phyloP scores from a whole-genome alignment of 495 filamentous ascomycete species.

The Cudoniella acicularis region DNA sequence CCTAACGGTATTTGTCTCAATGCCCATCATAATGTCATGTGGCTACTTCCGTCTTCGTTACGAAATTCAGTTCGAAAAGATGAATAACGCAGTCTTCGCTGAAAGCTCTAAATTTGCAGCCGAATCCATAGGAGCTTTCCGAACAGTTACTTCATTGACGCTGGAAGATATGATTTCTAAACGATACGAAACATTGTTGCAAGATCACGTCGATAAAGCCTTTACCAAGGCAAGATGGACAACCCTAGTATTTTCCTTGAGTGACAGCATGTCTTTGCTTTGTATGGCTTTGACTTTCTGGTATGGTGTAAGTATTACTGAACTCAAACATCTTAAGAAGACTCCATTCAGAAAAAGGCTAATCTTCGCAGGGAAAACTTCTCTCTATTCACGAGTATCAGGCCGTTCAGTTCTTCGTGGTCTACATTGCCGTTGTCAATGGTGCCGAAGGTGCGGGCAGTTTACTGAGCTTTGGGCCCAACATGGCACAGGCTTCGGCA shows the following conservation, averaged over 20 bases:
- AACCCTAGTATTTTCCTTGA: constrained; percentile 46
- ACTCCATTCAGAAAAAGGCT: neutral
- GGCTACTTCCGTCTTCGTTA: constrained; percentile 50
- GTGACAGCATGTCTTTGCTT: constrained; percentile 48
- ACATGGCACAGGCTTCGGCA: constrained; percentile 54
- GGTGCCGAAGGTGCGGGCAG: constrained; percentile 22
- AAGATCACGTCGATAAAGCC: constrained; percentile 46
- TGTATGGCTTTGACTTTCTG: constrained; percentile 51
- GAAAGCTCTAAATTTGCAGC: constrained; percentile 55
- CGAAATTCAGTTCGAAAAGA: constrained; percentile 48
- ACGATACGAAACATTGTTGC: constrained; percentile 46
- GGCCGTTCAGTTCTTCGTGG: constrained; percentile 27
- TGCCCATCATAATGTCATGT: constrained; percentile 46
- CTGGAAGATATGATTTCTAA: constrained; percentile 48
- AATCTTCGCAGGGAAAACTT: constrained; percentile 9
- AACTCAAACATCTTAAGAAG: neutral
- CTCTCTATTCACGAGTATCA: constrained; percentile 24
- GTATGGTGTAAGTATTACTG: constrained; percentile 38
- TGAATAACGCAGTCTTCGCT: constrained; percentile 48
- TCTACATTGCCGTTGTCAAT: constrained; percentile 28
- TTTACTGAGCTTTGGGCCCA: constrained; percentile 28
- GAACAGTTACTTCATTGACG: constrained; percentile 53
- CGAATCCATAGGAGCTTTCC: constrained; percentile 52
- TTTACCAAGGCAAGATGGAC: constrained; percentile 48
- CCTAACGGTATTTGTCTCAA: constrained; percentile 42